Evolutionary conservation across 768 basidiomycete genomes (phyloP).

Genomic region (Artomyces pyxidatus): DNA sequence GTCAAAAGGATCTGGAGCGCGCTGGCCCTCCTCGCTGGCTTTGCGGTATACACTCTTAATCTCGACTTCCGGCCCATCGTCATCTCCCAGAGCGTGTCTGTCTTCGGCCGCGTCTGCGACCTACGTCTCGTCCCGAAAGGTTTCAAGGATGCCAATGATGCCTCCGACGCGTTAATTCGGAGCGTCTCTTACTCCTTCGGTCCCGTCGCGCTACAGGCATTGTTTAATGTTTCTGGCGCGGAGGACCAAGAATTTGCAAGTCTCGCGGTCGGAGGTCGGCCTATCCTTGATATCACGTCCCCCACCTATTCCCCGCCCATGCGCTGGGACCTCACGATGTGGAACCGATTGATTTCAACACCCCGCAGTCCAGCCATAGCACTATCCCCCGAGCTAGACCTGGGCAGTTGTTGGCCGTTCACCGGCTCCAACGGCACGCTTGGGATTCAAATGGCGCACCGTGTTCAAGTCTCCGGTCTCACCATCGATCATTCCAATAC

Average conservation of each 20-base stretch:
- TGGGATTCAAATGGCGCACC: neutral
- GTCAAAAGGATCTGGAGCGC: no score
- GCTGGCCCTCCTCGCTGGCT: no score
- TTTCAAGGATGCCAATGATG: no score
- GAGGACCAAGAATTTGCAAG: neutral
- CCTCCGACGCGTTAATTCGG: no score
- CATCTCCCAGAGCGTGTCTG: no score
- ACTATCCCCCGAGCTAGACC: neutral
- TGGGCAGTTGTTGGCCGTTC: neutral
- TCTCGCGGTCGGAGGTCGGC: neutral
- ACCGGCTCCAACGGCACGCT: neutral
- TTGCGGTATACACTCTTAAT: no score
- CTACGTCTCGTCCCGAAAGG: no score
- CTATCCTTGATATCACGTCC: neutral
- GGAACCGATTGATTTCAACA: neutral
- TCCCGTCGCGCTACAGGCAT: no score
- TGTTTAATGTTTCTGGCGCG: no score
- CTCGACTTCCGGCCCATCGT: no score
- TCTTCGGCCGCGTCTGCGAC: no score
- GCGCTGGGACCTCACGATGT: neutral
- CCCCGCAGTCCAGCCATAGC: neutral
- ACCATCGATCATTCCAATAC: neutral
- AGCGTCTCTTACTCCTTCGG: no score
- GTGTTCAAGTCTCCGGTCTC: neutral
- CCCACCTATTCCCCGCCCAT: neutral